Evolutionary conservation across 106 monocot genomes (phyloP).

Genomic region (Apostasia shenzhenica): DNA sequence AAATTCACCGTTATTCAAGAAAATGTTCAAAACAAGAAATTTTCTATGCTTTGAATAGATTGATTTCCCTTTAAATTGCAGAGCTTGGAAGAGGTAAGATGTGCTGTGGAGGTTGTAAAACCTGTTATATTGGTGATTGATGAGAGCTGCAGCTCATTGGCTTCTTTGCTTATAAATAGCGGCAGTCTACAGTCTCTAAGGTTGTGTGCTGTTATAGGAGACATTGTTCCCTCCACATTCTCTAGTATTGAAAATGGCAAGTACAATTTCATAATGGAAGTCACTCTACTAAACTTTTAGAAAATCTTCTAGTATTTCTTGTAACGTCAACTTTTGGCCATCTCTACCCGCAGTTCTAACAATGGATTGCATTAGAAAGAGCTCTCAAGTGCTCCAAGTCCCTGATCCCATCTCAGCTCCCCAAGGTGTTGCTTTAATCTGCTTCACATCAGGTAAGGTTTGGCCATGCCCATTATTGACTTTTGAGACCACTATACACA

Average conservation of each 20-base stretch:
- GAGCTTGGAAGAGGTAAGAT: slow-evolving; percentile 72
- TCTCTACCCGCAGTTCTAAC: slow-evolving; percentile 22
- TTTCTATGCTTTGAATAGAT: neutral
- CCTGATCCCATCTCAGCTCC: slow-evolving; percentile 45
- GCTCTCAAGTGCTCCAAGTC: neutral
- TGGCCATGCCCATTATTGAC: neutral
- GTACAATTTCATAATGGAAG: neutral
- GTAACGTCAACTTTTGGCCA: neutral
- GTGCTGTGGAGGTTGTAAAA: slow-evolving; percentile 51
- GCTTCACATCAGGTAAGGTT: slow-evolving; percentile 87
- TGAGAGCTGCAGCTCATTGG: slow-evolving; percentile 48
- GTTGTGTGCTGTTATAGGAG: slow-evolving; percentile 41
- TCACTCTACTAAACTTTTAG: neutral
- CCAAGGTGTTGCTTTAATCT: slow-evolving; percentile 68
- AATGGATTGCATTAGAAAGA: slow-evolving; percentile 36
- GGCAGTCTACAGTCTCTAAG: slow-evolving; percentile 18
- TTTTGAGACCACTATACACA: no score
- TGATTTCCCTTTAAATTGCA: slow-evolving; percentile 10
- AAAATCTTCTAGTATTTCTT: no score
- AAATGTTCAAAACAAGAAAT: neutral
- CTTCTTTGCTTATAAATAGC: slow-evolving; percentile 13
- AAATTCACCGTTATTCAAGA: neutral
- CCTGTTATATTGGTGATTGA: slow-evolving; percentile 69
- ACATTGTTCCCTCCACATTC: neutral
- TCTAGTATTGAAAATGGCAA: slow-evolving; percentile 14